Conservation (phyloP, 495 filamentous ascomycete species). For the Trichocladium antarcticum region DNA sequence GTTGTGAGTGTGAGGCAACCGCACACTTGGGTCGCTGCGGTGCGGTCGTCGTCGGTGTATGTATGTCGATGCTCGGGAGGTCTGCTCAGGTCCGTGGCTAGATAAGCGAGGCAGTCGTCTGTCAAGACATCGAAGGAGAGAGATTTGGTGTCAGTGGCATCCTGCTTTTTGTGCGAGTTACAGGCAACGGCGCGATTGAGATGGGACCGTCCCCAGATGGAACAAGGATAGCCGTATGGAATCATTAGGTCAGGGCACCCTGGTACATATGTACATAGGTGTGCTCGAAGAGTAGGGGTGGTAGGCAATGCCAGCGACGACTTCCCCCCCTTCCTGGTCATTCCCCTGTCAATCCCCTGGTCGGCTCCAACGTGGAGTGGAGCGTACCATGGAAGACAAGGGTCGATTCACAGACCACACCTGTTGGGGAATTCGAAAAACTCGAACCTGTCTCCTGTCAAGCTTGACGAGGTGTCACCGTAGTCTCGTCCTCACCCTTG, state of each 20-base stretch:
- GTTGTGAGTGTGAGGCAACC: neutral
- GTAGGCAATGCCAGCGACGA: no score
- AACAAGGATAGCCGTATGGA: constrained; percentile 24
- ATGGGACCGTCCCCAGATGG: constrained; percentile 30
- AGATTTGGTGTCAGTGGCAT: constrained; percentile 39
- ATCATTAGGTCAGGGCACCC: constrained; percentile 23
- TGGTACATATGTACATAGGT: constrained; percentile 22
- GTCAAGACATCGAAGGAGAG: constrained; percentile 18
- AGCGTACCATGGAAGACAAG: neutral
- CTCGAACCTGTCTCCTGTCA: no score
- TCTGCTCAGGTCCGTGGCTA: constrained; percentile 8
- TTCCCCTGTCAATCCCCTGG: no score
- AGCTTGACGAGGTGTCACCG: no score
- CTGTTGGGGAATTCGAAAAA: no score
- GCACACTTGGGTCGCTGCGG: constrained; percentile 12
- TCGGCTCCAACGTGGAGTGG: constrained; percentile 7
- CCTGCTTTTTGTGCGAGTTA: constrained; percentile 45
- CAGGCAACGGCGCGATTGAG: constrained; percentile 29
- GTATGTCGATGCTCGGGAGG: constrained; percentile 7
- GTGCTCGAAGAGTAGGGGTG: no score
- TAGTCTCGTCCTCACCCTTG: no score
- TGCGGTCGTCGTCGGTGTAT: constrained; percentile 12
- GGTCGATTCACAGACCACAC: neutral
- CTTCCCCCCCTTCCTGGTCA: no score
- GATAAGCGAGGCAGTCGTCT: neutral